These are phyloP conservation scores for Penicillium sp. DNA, from an alignment of 2,329 filamentous ascomycete species.

Conservation along the genomic window DNA sequence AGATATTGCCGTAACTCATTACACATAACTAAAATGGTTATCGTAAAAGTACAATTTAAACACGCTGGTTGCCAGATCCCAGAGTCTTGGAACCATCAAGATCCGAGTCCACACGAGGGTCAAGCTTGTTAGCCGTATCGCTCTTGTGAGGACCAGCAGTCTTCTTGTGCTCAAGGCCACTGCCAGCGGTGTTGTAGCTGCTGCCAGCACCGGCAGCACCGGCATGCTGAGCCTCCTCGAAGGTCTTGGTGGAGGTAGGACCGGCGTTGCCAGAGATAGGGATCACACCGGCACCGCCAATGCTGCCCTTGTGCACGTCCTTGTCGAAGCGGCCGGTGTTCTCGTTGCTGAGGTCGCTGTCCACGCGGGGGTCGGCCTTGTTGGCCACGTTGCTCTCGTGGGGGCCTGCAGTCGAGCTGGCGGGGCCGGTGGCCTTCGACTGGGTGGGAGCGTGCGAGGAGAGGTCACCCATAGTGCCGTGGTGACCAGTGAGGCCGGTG, in stretches of 20 bases:
- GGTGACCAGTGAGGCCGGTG: not conserved
- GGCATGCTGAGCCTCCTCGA: conserved; percentile 19
- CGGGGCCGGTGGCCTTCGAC: conserved; percentile 13
- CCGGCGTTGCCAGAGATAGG: conserved; percentile 11
- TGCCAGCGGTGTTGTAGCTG: conserved; percentile 15
- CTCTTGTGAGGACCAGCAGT: conserved; percentile 21
- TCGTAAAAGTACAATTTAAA: conserved; percentile 11
- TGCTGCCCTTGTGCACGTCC: conserved; percentile 19
- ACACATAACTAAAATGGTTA: not conserved
- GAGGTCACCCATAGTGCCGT: not conserved
- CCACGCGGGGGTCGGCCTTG: conserved; percentile 11
- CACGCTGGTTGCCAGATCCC: conserved; percentile 15
- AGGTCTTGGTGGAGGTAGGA: conserved; percentile 21
- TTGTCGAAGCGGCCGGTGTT: conserved; percentile 10
- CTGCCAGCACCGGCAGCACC: conserved; percentile 12
- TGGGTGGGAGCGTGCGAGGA: conserved; percentile 1
- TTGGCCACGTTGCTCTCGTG: conserved; percentile 17
- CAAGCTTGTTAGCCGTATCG: conserved; percentile 19
- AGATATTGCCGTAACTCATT: not conserved
- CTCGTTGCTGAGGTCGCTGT: conserved; percentile 15
- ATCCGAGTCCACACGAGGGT: conserved; percentile 26
- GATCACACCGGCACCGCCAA: conserved; percentile 13
- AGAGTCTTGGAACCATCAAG: conserved; percentile 18
- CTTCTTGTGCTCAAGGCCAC: not conserved
- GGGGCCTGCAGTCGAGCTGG: conserved; percentile 16